phyloP scores from a whole-genome alignment of 306 rosid genomes.

The Ceratonia siliqua region DNA sequence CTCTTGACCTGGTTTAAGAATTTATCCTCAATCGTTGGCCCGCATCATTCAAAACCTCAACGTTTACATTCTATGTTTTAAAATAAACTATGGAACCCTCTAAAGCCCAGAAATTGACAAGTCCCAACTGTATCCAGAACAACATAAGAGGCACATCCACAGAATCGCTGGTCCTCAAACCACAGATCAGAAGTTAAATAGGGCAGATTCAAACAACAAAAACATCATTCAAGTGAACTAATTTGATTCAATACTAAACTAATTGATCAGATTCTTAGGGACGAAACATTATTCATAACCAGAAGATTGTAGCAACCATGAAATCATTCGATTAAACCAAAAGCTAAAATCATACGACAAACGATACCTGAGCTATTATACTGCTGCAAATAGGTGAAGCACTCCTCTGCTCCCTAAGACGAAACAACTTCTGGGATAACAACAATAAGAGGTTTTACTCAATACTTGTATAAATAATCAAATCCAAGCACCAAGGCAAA shows the following conservation, averaged over 20 bases:
- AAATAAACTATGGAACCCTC: neutral
- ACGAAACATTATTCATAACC: neutral
- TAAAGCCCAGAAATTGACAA: neutral
- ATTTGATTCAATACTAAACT: neutral
- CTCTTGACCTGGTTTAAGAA: neutral
- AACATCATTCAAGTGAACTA: neutral
- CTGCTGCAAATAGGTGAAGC: conserved; percentile 23
- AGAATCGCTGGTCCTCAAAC: neutral
- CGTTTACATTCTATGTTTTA: neutral
- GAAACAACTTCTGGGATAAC: conserved; percentile 29
- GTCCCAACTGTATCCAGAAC: neutral
- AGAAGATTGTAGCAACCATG: neutral
- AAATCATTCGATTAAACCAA: neutral
- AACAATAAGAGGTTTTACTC: neutral
- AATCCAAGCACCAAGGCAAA: conserved; percentile 18
- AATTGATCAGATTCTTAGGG: neutral
- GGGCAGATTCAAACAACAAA: neutral
- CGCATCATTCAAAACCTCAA: too few relatives aligned
- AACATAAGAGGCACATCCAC: neutral
- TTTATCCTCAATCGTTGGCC: neutral
- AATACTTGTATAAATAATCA: neutral
- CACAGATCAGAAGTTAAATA: neutral
- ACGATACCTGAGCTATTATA: conserved; percentile 43
- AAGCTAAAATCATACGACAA: neutral
- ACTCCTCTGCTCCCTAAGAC: conserved; percentile 30